Percentiles rank a stretch among this genome's conserved stretches.
Evolutionary conservation across 164 flowering plant species (phyloP).

Genomic region (Taxillus chinensis): DNA sequence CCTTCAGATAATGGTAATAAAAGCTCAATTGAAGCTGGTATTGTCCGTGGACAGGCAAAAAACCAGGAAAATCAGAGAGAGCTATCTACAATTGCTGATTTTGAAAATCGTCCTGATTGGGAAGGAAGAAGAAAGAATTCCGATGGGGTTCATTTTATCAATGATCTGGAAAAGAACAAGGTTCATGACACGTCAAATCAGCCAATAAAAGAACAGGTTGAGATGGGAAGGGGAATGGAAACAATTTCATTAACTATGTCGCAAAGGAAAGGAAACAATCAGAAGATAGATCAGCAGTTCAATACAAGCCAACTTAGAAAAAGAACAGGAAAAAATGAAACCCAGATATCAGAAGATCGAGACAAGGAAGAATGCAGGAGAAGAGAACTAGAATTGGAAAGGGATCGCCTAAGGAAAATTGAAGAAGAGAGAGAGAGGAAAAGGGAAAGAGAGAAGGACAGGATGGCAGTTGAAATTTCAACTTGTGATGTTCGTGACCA

Average conservation of each 20-base stretch:
- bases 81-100: slow-evolving; percentile 8
- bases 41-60: slow-evolving; percentile 4
- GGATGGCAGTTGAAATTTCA: slow-evolving; percentile 46
- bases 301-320: slow-evolving; percentile 16
- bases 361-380: slow-evolving; percentile 26
- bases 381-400: slow-evolving; percentile 31
- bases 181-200: slow-evolving; percentile 14
- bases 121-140: slow-evolving; percentile 8
- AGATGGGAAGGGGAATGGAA: slow-evolving; percentile 24
- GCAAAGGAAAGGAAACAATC: slow-evolving; percentile 19
- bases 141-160: slow-evolving; percentile 6
- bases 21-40: slow-evolving; percentile 14
- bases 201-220: slow-evolving; percentile 11
- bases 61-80: slow-evolving; percentile 8
- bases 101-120: slow-evolving; percentile 9
- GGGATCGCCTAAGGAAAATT: slow-evolving; percentile 28
- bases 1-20: slow-evolving; percentile 10
- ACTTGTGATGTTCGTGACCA: slow-evolving; percentile 30
- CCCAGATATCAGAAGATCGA: slow-evolving; percentile 18
- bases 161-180: slow-evolving; percentile 16
- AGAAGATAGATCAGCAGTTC: slow-evolving; percentile 15
- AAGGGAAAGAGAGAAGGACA: slow-evolving; percentile 63
- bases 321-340: slow-evolving; percentile 20
- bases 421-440: slow-evolving; percentile 62
- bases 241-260: slow-evolving; percentile 12